These are phyloP conservation scores for Cryptococcus floricola DNA, from an alignment of 1,284 basidiomycete species.

Conservation along the genomic window DNA sequence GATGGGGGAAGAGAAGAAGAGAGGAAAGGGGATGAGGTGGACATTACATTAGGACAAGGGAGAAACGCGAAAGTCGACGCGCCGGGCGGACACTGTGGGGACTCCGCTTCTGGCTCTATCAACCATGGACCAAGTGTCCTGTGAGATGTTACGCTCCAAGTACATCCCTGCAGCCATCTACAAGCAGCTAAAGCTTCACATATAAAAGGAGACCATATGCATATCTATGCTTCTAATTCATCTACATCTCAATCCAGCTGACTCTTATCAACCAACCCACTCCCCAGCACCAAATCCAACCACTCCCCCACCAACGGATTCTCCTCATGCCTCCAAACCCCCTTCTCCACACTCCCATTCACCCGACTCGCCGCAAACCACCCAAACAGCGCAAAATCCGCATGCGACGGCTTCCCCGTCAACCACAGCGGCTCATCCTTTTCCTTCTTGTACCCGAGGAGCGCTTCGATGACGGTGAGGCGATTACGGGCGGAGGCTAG, in stretches of 20 bases:
- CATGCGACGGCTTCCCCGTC: constrained; percentile 13
- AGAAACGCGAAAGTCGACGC: no score
- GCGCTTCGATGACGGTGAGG: constrained; percentile 7
- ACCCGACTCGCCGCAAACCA: constrained; percentile 13
- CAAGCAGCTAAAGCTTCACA: no score
- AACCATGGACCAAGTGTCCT: no score
- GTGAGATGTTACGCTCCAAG: no score
- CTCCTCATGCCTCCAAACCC: constrained; percentile 14
- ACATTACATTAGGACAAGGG: no score
- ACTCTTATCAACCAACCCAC: constrained; percentile 16
- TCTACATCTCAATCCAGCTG: constrained; percentile 1
- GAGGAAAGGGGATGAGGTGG: no score
- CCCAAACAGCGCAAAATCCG: constrained; percentile 20
- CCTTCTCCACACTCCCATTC: constrained; percentile 11
- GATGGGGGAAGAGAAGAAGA: no score
- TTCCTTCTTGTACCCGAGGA: constrained; percentile 11
- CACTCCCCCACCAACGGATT: constrained; percentile 12
- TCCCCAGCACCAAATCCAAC: constrained; percentile 13
- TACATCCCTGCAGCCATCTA: no score
- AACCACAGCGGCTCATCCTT: constrained; percentile 10
- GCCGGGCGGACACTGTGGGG: no score
- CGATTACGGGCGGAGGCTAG: constrained; percentile 2
- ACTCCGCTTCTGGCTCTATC: no score
- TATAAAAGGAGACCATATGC: background rate
- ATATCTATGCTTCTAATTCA: background rate